Evolutionary conservation across 306 rosid genomes (phyloP).

Genomic region (Vigna hirtella): DNA sequence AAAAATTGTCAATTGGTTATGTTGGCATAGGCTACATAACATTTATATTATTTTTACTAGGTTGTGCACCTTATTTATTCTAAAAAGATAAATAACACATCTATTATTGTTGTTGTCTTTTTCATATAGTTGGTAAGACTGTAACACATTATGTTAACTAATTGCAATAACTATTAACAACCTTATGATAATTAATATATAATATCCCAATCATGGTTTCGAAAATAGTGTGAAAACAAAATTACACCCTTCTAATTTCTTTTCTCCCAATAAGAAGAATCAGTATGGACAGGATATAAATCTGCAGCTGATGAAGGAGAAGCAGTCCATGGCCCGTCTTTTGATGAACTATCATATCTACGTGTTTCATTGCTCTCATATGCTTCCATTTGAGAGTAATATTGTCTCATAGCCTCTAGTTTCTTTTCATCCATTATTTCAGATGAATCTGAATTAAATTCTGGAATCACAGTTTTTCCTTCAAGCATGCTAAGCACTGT

Average conservation of each 20-base stretch:
- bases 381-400: slow-evolving; percentile 40
- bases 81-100: too few species aligned
- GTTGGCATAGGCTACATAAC: too few species aligned
- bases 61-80: too few species aligned
- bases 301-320: slow-evolving; percentile 37
- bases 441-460: slow-evolving; percentile 33
- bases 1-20: too few species aligned
- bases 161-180: too few species aligned
- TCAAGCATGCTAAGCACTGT: slow-evolving; percentile 50
- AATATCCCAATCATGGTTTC: too few species aligned
- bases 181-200: too few species aligned
- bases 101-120: too few species aligned
- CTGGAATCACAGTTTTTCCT: slow-evolving; percentile 41
- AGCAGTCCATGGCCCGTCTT: slow-evolving; percentile 12
- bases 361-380: not conserved
- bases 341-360: not conserved
- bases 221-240: too few species aligned
- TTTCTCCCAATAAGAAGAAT: slow-evolving; percentile 43
- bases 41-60: too few species aligned
- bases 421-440: slow-evolving; percentile 45
- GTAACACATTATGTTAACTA: too few species aligned
- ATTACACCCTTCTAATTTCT: not conserved
- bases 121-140: too few species aligned
- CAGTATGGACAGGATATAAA: slow-evolving; percentile 24
- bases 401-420: slow-evolving; percentile 42